These are phyloP conservation scores for Blastobotrys serpentis DNA, from an alignment of 1,139 yeast species.

Conservation along the genomic window DNA sequence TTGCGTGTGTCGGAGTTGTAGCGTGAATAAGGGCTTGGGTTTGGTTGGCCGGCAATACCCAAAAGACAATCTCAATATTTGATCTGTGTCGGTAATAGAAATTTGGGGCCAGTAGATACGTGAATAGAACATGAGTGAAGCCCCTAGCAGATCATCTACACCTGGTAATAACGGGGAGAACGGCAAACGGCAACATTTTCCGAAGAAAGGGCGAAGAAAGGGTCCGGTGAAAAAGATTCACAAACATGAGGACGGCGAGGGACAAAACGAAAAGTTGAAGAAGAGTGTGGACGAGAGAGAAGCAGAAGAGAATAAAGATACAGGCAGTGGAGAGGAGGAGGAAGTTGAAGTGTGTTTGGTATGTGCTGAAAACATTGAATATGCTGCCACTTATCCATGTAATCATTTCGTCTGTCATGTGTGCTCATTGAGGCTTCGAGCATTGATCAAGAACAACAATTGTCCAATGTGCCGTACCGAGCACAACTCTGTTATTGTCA, in stretches of 20 bases:
- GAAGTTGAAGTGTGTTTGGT: conserved; percentile 60
- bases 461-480: conserved; percentile 82
- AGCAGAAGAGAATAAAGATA: conserved; percentile 16
- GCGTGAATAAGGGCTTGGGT: too few species aligned
- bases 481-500: conserved; percentile 56
- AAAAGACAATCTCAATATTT: too few species aligned
- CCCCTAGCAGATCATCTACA: background rate
- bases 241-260: conserved; percentile 12
- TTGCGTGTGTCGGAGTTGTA: too few species aligned
- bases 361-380: conserved; percentile 70
- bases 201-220: conserved; percentile 6
- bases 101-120: too few species aligned
- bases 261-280: conserved; percentile 1
- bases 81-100: too few species aligned
- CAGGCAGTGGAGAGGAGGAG: conserved; percentile 13
- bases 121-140: background rate
- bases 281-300: conserved; percentile 12
- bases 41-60: too few species aligned
- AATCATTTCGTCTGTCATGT: conserved; percentile 79
- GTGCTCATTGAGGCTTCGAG: conserved; percentile 82
- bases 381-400: conserved; percentile 76
- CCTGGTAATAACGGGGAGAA: background rate
- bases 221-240: conserved; percentile 12
- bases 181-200: background rate
- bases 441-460: conserved; percentile 65